These are phyloP conservation scores for Misopates orontium DNA, from an alignment of 257 asterid species.

Conservation along the genomic window DNA sequence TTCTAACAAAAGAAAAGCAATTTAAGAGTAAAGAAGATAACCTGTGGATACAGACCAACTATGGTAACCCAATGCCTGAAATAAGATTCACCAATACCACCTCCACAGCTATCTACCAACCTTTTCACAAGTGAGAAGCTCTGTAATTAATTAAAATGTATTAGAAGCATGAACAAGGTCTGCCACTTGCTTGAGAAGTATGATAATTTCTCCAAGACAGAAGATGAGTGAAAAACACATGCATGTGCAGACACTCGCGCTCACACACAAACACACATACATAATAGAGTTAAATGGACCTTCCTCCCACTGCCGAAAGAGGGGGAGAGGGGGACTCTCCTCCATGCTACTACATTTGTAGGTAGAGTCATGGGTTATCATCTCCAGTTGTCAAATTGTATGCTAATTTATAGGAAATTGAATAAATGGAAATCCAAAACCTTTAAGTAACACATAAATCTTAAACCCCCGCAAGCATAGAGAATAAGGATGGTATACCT, in stretches of 20 bases:
- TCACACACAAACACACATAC: too few relatives aligned
- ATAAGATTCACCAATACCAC: conserved; percentile 52
- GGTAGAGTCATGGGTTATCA: background rate
- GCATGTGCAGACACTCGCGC: too few relatives aligned
- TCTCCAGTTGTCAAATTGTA: background rate
- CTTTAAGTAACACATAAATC: background rate
- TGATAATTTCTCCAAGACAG: too few relatives aligned
- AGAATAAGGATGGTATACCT: conserved; percentile 48
- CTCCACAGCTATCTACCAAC: conserved; percentile 64
- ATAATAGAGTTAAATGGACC: too few relatives aligned
- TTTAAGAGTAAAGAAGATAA: conserved; percentile 35
- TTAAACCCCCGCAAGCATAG: conserved; percentile 9
- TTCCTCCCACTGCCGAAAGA: too few relatives aligned
- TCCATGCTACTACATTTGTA: conserved; percentile 20
- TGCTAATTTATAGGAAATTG: background rate
- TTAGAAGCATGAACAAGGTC: conserved; percentile 28
- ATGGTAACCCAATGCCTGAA: conserved; percentile 74
- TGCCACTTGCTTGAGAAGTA: too few relatives aligned
- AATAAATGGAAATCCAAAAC: too few relatives aligned
- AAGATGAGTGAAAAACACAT: too few relatives aligned
- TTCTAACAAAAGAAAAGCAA: conserved; percentile 25
- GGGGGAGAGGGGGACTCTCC: background rate
- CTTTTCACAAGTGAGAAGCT: conserved; percentile 71
- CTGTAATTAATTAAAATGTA: conserved; percentile 46
- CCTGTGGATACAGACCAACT: conserved; percentile 78